Evolutionary conservation across 495 filamentous ascomycete genomes (phyloP), one percentile per base, ranked within the genome.

Genomic region (Entonaema liquescens): DNA sequence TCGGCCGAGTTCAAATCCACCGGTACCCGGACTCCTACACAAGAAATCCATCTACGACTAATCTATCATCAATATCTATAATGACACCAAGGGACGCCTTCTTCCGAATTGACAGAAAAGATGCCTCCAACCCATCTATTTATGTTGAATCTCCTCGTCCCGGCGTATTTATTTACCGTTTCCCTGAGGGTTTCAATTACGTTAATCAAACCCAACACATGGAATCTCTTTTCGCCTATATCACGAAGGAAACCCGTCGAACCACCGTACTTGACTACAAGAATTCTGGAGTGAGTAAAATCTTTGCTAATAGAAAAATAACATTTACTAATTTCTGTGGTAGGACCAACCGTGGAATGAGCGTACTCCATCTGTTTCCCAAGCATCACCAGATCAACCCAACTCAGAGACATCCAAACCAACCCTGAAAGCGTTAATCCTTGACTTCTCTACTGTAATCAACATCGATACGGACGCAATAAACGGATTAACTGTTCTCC

Each of bases 321-420:
- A 0, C 8, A 33, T 35, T 33, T 5, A 12, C 29, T 56, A 21
- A 56, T 5, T 25, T 15, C 5, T 15, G 26, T 38, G 2, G 7
- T 23, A 63, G 49, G 61, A 63, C 15, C 50, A 36, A 36, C 50
- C 35, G 9, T 63, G 61, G 61, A 55, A 54, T 36, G 49, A 63
- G 26, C 33, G 15, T 17, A 0, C 6, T 5, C 1, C 21, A 17
- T n/a, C 35, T 25, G n/a, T 6, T n/a, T 17, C 28, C 21, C 25
- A 13, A 47, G 40, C 5, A 33, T 1, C 21, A 11, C 1, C 29
- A n/a, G 29, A 33, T 3, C 15, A 29, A 5, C 8, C 15, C 1
- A 15, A 25, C 11, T 23, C 29, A 15, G 47, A 62, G 21, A 17
- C 47, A 1, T 40, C 35, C 9, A 55, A 54, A 25, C 61, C 61